phyloP scores from a whole-genome alignment of 495 filamentous ascomycete species.

The Neurospora discreta region DNA sequence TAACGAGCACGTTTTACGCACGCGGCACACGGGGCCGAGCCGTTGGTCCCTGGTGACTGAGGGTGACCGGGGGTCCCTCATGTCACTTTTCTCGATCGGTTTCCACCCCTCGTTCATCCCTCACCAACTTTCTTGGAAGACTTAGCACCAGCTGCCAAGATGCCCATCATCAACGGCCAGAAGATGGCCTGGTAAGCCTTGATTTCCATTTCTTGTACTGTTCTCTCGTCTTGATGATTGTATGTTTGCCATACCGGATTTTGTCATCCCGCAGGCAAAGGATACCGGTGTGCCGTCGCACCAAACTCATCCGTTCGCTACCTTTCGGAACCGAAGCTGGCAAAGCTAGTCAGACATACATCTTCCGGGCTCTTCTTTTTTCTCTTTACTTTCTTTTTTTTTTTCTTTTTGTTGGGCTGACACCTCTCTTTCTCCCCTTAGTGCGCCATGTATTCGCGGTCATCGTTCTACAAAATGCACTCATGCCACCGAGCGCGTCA shows the following conservation, averaged over 20 bases:
- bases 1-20: background rate
- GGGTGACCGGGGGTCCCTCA: background rate
- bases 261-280: constrained; percentile 4
- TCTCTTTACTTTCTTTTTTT: no score
- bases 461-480: constrained; percentile 79
- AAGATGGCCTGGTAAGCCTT: constrained; percentile 49
- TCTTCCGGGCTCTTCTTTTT: background rate
- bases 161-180: constrained; percentile 45
- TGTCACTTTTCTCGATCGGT: background rate
- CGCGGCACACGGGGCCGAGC: background rate
- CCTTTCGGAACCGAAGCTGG: background rate
- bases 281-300: background rate
- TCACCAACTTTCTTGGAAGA: background rate
- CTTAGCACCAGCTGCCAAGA: constrained; percentile 16
- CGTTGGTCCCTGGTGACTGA: background rate
- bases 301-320: background rate
- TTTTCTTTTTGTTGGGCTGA: constrained; percentile 7
- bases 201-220: background rate
- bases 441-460: constrained; percentile 74
- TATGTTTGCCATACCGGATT: background rate
- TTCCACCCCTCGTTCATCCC: background rate
- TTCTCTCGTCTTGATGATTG: constrained; percentile 1
- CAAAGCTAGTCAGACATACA: background rate
- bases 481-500: constrained; percentile 58
- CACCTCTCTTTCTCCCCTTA: constrained; percentile 20